phyloP scores from a whole-genome alignment of 225 moss, liverwort and hornwort genomes.

The Ulota crispa region DNA sequence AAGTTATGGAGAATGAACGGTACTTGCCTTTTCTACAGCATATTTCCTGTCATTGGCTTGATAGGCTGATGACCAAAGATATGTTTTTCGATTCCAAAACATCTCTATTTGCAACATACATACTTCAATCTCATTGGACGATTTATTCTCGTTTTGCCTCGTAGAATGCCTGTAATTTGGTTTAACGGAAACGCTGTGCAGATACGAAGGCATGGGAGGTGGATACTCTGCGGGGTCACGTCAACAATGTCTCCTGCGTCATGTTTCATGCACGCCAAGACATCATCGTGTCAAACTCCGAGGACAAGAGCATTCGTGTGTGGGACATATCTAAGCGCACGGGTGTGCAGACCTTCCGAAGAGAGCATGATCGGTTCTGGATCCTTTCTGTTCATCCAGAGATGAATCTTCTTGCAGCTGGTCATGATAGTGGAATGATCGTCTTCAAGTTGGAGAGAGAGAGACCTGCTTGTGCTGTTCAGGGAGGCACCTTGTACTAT shows the following conservation, averaged over 20 bases:
- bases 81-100: not conserved
- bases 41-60: not conserved
- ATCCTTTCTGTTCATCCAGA: slow-evolving; percentile 95
- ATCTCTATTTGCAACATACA: not conserved
- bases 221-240: slow-evolving; percentile 90
- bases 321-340: slow-evolving; percentile 99
- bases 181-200: slow-evolving; percentile 25
- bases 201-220: slow-evolving; percentile 99
- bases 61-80: not conserved
- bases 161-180: not conserved
- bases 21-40: slow-evolving; percentile 26
- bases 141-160: not conserved
- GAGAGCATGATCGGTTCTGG: slow-evolving; percentile 98
- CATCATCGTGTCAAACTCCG: slow-evolving; percentile 96
- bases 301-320: slow-evolving; percentile 96
- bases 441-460: slow-evolving; percentile 99
- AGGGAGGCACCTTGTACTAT: slow-evolving; percentile 89
- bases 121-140: not conserved
- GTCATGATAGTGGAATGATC: slow-evolving; percentile 99
- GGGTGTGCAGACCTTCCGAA: slow-evolving; percentile 92
- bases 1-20: slow-evolving; percentile 99
- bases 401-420: slow-evolving; percentile 97
- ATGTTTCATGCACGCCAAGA: slow-evolving; percentile 99
- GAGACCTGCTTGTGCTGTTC: slow-evolving; percentile 97
- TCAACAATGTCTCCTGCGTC: slow-evolving; percentile 96